phyloP scores from a whole-genome alignment of 2,329 filamentous ascomycete species.

The Phaeoacremonium minimum region DNA sequence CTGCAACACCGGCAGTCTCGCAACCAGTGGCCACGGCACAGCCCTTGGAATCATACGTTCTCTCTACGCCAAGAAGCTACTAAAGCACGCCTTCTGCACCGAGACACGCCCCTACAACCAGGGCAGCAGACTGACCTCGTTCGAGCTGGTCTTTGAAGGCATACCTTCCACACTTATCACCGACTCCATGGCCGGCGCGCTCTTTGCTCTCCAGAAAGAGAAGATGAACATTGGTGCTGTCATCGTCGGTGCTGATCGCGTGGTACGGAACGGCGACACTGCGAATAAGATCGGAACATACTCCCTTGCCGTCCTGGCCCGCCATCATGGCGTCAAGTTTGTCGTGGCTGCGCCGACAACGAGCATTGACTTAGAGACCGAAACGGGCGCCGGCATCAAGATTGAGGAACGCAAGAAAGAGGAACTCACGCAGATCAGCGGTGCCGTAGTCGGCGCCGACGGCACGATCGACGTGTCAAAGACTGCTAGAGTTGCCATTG shows the following conservation, averaged over 20 bases:
- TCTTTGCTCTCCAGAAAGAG: constrained; percentile 63
- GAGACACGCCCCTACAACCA: constrained; percentile 98
- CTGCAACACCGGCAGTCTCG: constrained; percentile 96
- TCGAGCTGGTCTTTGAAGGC: constrained; percentile 89
- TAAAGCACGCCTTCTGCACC: constrained; percentile 89
- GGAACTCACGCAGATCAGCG: constrained; percentile 82
- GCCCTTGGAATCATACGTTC: constrained; percentile 91
- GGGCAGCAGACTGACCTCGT: constrained; percentile 89
- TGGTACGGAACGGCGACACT: constrained; percentile 94
- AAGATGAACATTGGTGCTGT: constrained; percentile 74
- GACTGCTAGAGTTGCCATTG: constrained; percentile 73
- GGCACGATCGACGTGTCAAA: constrained; percentile 58
- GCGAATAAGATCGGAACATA: constrained; percentile 99
- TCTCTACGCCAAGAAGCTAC: constrained; percentile 58
- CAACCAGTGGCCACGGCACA: constrained; percentile 96
- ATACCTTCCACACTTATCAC: constrained; percentile 91
- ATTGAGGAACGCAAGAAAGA: constrained; percentile 82
- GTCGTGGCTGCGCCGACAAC: constrained; percentile 92
- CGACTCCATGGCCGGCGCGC: constrained; percentile 91
- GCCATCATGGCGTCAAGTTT: constrained; percentile 86
- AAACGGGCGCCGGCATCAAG: constrained; percentile 72
- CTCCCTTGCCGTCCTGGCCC: constrained; percentile 82
- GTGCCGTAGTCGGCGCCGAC: constrained; percentile 63
- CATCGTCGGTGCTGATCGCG: constrained; percentile 90
- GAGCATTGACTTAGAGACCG: constrained; percentile 82